Base-by-base conservation (phyloP, 805 yeast genomes). In the Lipomyces orientalis region DNA sequence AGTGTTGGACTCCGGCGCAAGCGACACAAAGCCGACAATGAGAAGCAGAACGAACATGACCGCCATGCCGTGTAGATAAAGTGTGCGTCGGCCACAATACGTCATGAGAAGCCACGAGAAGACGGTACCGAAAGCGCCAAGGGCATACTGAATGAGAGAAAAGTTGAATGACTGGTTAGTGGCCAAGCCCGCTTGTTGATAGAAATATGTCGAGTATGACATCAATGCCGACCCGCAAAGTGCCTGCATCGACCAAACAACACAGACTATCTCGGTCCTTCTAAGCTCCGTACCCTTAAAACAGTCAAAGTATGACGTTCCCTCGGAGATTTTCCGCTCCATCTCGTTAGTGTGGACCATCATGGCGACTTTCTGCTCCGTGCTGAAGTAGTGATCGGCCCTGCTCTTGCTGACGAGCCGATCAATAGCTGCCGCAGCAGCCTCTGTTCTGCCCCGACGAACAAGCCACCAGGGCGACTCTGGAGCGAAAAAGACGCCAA, bases 191-290 rank as follows among this genome's bases (percentile, higher is more conserved):
- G 75, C 76, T 71, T 83, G 84, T 58, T 74, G 75, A 71, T 82
- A 84, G 75, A 85, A 85, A 72, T 85, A 83, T 31, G 88, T 82
- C 34, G 87, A 79, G 58, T 67, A 65, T 16, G 51, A 46, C 51
- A 52, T 35, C 12, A 66, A 33, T 1, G 66, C 8, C 8, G 43
- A 12, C 3, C 68, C 68, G 37, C 19, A 78, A 12, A 81, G 64
- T 2, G 54, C 19, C 43, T 60, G 67, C 10, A 51, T 39, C 35
- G 73, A 61, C 51, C 74, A 65, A 54, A 82, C 74, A 29, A 86
- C 86, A 19, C 73, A 43, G 37, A 70, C 43, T 55, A 69, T 74
- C 37, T 74, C 54, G n/a, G 72, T 59, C 43, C 75, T 61, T 37
- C 77, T 62, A 1, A 34, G 54, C 54, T 65, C 65, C 22, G 55